Evolutionary conservation across 345 rosid genomes (phyloP), one percentile per base, ranked within the genome.

Genomic region (Populus simonii): DNA sequence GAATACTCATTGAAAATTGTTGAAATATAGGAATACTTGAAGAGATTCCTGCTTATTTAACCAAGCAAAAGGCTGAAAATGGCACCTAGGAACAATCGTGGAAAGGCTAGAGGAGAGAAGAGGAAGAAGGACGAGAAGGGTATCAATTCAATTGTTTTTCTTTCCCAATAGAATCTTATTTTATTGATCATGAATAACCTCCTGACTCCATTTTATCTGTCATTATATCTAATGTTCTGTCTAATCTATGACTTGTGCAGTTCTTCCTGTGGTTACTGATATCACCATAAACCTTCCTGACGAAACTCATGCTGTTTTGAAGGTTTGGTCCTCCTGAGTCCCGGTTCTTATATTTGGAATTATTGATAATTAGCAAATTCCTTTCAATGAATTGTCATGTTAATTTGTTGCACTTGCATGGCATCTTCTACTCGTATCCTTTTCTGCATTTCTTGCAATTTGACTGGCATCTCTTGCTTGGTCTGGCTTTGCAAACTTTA

Each of bases 111-210:
- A 80, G 94, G 93, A 74, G 99, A 96, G 22, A 96, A 92, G 95
- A 96, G 91, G 94, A 96, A 96, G 89, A 96, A 93, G 77, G 99
- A 92, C 76, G 99, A 96, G 77, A 96, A 93, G 83, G 92, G 99
- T 93, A 87, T 35, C 27, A 20, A 33, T 66, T 31, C 27, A n/a
- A 33, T 66, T 49, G 45, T 36, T 31, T 70, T 53, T 41, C 45
- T 41, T 12, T 41, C 45, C 47, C 11, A 4, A 45, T 33, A 35
- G 2, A 33, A 11, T 18, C 33, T 22, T 68, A 35, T 33, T 3
- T 23, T 25, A 27, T 18, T 3, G 12, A n/a, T 49, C 39, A n/a
- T 59, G 18, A 51, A 51, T 18, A 51, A 51, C 57, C 59, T 18
- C 1, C 18, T 18, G 59, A 20, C 3, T 20, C 59, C 23, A 6